Evolutionary conservation across 1,284 basidiomycete genomes (phyloP).

Genomic region (Amylostereum areolatum): DNA sequence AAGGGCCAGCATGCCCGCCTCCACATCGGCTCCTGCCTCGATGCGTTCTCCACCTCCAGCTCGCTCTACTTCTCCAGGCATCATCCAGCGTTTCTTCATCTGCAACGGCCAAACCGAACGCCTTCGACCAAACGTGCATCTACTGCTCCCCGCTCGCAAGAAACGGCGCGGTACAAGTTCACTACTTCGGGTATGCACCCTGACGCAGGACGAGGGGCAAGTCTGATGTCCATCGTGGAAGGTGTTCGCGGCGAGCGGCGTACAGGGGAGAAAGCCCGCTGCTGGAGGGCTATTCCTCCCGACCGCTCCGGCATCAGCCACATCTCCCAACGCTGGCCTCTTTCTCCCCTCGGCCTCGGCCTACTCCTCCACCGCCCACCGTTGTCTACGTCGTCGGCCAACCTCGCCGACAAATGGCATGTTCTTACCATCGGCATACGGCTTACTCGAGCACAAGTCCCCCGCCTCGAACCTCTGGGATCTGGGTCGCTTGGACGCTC

Average conservation of each 20-base stretch:
- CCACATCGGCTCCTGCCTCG: too few relatives aligned
- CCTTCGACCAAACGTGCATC: too few relatives aligned
- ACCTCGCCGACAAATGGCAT: neutral
- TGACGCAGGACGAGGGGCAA: conserved; percentile 2
- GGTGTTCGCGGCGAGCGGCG: conserved; percentile 34
- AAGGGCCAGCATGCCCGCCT: too few relatives aligned
- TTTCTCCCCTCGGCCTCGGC: neutral
- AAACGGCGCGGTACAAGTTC: too few relatives aligned
- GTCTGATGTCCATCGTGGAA: conserved; percentile 63
- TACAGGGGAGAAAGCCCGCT: neutral
- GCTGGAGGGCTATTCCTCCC: neutral
- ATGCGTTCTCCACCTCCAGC: too few relatives aligned
- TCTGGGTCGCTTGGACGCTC: too few relatives aligned
- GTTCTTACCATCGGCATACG: neutral
- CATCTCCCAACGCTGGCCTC: neutral
- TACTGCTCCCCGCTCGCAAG: too few relatives aligned
- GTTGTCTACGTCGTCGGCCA: neutral
- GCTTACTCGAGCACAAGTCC: neutral
- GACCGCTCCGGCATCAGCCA: neutral
- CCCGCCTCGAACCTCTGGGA: neutral
- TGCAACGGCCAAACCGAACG: too few relatives aligned
- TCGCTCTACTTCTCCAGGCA: too few relatives aligned
- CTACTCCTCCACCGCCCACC: neutral
- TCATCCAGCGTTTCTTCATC: too few relatives aligned
- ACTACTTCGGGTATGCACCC: too few relatives aligned